phyloP scores from a whole-genome alignment of 345 rosid species.

The Raphanus sativus region DNA sequence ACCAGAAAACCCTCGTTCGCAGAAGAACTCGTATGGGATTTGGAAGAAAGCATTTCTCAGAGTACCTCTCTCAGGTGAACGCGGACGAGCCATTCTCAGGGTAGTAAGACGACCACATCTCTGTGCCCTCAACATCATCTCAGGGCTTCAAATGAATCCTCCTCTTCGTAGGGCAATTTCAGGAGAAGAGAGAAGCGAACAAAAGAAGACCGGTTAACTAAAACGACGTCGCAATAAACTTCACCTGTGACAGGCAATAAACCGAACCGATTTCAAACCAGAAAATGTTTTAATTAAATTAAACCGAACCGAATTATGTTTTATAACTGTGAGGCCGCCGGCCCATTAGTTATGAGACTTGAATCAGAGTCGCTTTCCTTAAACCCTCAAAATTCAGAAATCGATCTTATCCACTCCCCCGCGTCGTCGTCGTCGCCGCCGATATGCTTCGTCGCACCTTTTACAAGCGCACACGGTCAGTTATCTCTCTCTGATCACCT shows the following conservation, averaged over 20 bases:
- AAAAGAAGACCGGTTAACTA: neutral
- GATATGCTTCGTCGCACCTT: conserved; percentile 31
- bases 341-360: neutral
- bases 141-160: neutral
- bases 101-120: neutral
- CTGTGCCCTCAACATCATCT: neutral
- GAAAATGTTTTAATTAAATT: neutral
- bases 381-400: neutral
- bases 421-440: conserved; percentile 18
- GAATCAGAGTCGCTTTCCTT: neutral
- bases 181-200: neutral
- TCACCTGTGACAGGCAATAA: no score
- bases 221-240: no score
- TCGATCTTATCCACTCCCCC: neutral
- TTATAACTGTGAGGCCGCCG: neutral
- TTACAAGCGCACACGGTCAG: conserved; percentile 29
- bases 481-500: neutral
- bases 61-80: neutral
- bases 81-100: neutral
- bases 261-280: neutral
- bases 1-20: no score
- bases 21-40: no score
- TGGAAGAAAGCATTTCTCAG: neutral
- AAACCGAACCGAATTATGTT: neutral
- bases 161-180: neutral